phyloP scores from a whole-genome alignment of 345 rosid genomes.

The Gossypium arboreum region DNA sequence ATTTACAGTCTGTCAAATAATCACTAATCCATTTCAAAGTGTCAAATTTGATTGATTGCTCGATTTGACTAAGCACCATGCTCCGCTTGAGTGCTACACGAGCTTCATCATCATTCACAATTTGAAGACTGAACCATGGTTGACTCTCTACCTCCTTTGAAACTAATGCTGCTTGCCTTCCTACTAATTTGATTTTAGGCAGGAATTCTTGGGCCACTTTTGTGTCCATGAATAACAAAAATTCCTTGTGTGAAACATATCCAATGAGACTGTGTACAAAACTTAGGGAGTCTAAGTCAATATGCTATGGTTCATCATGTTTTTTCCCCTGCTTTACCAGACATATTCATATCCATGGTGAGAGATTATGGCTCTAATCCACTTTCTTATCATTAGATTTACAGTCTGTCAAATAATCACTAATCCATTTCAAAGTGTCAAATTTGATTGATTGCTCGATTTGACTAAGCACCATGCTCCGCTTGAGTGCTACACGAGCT shows the following conservation, averaged over 20 bases:
- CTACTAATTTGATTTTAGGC: conserved; percentile 15
- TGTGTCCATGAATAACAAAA: background rate
- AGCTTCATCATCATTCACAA: background rate
- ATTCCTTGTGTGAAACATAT: background rate
- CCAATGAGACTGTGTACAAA: background rate
- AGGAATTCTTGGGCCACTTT: background rate
- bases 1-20: background rate
- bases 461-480: background rate
- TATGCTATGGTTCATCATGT: background rate
- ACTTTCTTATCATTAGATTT: background rate
- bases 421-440: background rate
- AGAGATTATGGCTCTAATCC: background rate
- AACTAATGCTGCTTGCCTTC: conserved; percentile 20
- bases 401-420: background rate
- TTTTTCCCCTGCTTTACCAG: background rate
- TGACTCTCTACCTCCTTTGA: conserved; percentile 1
- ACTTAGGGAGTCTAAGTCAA: background rate
- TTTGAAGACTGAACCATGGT: background rate
- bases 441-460: background rate
- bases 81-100: background rate
- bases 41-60: background rate
- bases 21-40: background rate
- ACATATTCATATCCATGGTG: background rate
- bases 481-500: background rate
- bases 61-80: background rate